phyloP scores from a whole-genome alignment of 139 green algal species.

The Picochlorum sp. region DNA sequence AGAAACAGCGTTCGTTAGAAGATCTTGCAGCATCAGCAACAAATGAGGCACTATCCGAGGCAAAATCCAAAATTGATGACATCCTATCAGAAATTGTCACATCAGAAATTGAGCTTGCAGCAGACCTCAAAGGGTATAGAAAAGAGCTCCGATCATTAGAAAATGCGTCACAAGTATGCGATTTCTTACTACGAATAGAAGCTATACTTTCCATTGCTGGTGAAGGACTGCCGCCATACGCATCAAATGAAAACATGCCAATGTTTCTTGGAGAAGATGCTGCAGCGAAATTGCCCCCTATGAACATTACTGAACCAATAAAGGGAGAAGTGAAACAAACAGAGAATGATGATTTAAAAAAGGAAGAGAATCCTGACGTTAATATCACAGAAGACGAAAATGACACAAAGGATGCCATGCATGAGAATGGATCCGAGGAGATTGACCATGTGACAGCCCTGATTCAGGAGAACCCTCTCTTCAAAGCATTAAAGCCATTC shows the following conservation, averaged over 20 bases:
- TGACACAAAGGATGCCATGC: not conserved
- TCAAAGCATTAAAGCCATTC: slow-evolving; percentile 2
- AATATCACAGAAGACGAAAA: not conserved
- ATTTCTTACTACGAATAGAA: slow-evolving; percentile 26
- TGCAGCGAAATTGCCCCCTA: not conserved
- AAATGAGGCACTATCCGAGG: slow-evolving; percentile 1
- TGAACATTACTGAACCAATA: not conserved
- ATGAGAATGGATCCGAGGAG: not conserved
- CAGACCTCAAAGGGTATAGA: slow-evolving; percentile 10
- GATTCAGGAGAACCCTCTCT: not conserved
- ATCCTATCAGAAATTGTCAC: slow-evolving; percentile 17
- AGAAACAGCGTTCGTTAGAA: not conserved
- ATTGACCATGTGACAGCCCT: not conserved
- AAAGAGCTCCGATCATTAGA: not conserved
- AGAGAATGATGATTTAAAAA: not conserved
- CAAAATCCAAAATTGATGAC: slow-evolving; percentile 16
- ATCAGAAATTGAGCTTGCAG: slow-evolving; percentile 8
- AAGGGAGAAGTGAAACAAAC: not conserved
- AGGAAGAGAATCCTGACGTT: not conserved
- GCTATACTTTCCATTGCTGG: slow-evolving; percentile 2
- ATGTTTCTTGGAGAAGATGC: slow-evolving; percentile 15
- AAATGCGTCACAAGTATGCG: slow-evolving; percentile 14
- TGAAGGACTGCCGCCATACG: slow-evolving; percentile 29
- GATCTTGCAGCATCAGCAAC: slow-evolving; percentile 11
- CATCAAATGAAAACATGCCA: slow-evolving; percentile 16